These are phyloP conservation scores for Microdochium bolleyi DNA, from an alignment of 2,329 filamentous ascomycete species.

Conservation along the genomic window DNA sequence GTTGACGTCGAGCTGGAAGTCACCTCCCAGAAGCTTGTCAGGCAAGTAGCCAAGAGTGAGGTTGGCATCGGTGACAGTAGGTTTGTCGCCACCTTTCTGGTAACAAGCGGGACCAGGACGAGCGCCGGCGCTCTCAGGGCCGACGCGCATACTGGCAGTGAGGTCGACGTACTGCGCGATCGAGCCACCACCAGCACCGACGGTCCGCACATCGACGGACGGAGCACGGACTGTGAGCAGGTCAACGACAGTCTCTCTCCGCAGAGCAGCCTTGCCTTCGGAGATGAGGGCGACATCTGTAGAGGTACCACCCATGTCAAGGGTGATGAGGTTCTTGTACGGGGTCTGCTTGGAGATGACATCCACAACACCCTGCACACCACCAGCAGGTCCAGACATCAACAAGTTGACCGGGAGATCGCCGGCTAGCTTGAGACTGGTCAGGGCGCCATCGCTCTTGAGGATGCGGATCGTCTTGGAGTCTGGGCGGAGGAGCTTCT, in stretches of 20 bases:
- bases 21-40: background rate
- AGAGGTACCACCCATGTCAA: constrained; percentile 43
- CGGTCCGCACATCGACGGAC: constrained; percentile 38
- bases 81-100: constrained; percentile 32
- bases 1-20: constrained; percentile 3
- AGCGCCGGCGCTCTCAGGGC: constrained; percentile 40
- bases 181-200: constrained; percentile 40
- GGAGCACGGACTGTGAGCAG: constrained; percentile 34
- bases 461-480: constrained; percentile 36
- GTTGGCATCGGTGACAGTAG: constrained; percentile 42
- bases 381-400: constrained; percentile 41
- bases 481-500: constrained; percentile 27
- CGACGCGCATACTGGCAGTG: constrained; percentile 38
- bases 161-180: constrained; percentile 38
- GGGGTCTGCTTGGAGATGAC: constrained; percentile 33
- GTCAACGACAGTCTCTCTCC: constrained; percentile 35
- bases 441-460: constrained; percentile 40
- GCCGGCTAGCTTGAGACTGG: constrained; percentile 32
- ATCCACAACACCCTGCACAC: constrained; percentile 38
- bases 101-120: constrained; percentile 40
- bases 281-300: constrained; percentile 38
- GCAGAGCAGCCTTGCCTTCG: constrained; percentile 30
- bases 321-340: constrained; percentile 38
- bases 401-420: constrained; percentile 38
- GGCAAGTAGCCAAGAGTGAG: constrained; percentile 38